A percentile compares a stretch with the other conserved stretches of the same genome.
Evolutionary conservation across 345 rosid genomes (phyloP).

Genomic region (Zanthoxylum bungeanum): DNA sequence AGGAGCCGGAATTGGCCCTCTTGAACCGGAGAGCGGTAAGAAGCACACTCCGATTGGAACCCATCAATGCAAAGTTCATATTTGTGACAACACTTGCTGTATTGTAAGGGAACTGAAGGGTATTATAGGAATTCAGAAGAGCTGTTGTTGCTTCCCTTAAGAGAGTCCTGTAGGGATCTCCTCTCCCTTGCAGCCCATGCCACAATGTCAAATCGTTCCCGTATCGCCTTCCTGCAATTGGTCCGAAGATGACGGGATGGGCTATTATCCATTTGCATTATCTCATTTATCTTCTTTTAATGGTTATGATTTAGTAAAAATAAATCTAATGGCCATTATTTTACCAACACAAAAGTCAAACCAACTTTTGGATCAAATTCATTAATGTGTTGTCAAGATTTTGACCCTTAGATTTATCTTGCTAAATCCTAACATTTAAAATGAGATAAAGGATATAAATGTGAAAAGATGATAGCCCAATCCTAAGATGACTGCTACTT

Average conservation of each 20-base stretch:
- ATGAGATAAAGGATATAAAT: too few relatives aligned
- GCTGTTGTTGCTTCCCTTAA: slow-evolving; percentile 78
- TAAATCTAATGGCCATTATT: too few relatives aligned
- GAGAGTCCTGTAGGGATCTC: slow-evolving; percentile 73
- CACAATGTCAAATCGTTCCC: slow-evolving; percentile 62
- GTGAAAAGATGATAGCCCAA: too few relatives aligned
- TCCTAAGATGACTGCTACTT: slow-evolving; percentile 63
- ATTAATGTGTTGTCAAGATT: too few relatives aligned
- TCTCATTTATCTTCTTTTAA: too few relatives aligned
- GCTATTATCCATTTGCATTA: too few relatives aligned
- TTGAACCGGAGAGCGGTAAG: slow-evolving; percentile 58
- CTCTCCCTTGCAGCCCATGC: slow-evolving; percentile 64
- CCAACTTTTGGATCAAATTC: too few relatives aligned
- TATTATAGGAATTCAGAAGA: slow-evolving; percentile 79
- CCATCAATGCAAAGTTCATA: slow-evolving; percentile 60
- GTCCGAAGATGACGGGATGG: too few relatives aligned
- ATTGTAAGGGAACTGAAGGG: slow-evolving; percentile 54
- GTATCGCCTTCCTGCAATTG: slow-evolving; percentile 45
- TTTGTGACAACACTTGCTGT: slow-evolving; percentile 41
- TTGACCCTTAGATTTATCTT: too few relatives aligned
- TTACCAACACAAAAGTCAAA: too few relatives aligned
- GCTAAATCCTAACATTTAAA: too few relatives aligned
- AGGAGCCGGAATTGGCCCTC: slow-evolving; percentile 64
- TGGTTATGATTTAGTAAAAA: too few relatives aligned
- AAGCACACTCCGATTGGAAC: slow-evolving; percentile 49